A percentile compares a stretch with the other conserved stretches of the same genome.
Conservation (phyloP, 2,329 filamentous ascomycete genomes). For the Phyllosticta ampelicida region DNA sequence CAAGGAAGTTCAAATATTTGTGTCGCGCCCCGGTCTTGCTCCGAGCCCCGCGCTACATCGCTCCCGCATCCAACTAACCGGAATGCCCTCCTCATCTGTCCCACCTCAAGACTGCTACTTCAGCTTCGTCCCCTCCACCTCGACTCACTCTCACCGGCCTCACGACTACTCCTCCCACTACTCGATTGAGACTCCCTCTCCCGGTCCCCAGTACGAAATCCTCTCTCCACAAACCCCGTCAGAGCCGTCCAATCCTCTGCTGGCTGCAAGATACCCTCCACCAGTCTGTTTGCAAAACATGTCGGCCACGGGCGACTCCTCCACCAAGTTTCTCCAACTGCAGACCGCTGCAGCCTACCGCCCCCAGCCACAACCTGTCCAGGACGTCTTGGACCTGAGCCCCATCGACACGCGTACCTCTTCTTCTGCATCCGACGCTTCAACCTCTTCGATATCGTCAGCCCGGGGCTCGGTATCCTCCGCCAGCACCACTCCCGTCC, state of each 20-base stretch:
- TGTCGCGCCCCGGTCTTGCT: background rate
- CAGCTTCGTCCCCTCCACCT: slow-evolving; percentile 17
- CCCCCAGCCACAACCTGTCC: slow-evolving; percentile 16
- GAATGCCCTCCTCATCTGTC: slow-evolving; percentile 9
- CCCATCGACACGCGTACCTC: slow-evolving; percentile 3
- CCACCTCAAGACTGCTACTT: slow-evolving; percentile 23
- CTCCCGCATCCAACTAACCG: background rate
- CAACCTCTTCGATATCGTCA: slow-evolving; percentile 2
- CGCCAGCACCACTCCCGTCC: background rate
- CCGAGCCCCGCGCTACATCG: background rate
- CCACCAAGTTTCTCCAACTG: slow-evolving; percentile 27
- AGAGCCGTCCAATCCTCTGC: slow-evolving; percentile 25
- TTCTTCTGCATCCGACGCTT: background rate
- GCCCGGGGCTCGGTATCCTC: background rate
- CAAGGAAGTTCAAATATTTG: background rate
- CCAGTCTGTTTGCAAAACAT: slow-evolving; percentile 11
- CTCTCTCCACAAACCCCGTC: slow-evolving; percentile 17
- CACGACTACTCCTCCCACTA: slow-evolving; percentile 15
- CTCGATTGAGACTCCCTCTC: slow-evolving; percentile 23
- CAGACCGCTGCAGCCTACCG: slow-evolving; percentile 28
- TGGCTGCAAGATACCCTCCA: slow-evolving; percentile 20
- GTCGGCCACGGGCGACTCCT: slow-evolving; percentile 15
- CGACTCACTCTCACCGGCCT: background rate
- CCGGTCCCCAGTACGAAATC: slow-evolving; percentile 14
- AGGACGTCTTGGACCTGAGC: slow-evolving; percentile 12